These are phyloP conservation scores for Exophiala sp. DNA, from an alignment of 2,329 filamentous ascomycete species.

Conservation along the genomic window DNA sequence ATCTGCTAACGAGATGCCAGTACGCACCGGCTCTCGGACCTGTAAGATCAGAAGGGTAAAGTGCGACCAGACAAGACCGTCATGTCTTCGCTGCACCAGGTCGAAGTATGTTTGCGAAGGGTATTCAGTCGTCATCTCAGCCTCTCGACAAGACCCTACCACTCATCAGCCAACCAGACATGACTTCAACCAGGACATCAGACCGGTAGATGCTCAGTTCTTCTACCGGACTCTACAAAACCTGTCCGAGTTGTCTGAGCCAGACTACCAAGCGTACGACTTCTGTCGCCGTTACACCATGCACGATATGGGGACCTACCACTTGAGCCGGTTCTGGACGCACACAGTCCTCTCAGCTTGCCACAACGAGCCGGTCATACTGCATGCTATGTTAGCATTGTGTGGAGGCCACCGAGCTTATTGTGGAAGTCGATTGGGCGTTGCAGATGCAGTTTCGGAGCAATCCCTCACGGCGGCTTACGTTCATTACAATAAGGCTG, in stretches of 20 bases:
- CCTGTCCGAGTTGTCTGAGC: slow-evolving; percentile 1
- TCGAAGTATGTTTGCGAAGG: slow-evolving; percentile 6
- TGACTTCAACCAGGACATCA: not conserved
- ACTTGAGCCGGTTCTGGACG: slow-evolving; percentile 10
- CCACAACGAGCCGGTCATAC: slow-evolving; percentile 4
- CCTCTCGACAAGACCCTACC: not conserved
- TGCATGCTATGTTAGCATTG: slow-evolving; percentile 10
- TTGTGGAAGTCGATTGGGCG: not conserved
- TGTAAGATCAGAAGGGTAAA: slow-evolving; percentile 34
- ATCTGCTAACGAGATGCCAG: not conserved
- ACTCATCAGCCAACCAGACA: not conserved
- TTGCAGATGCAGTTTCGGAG: not conserved
- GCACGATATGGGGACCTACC: slow-evolving; percentile 8
- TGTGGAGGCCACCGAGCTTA: slow-evolving; percentile 7
- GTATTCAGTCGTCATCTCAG: slow-evolving; percentile 1
- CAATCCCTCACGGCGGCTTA: not conserved
- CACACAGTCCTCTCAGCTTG: slow-evolving; percentile 5
- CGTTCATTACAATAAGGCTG: slow-evolving; percentile 5
- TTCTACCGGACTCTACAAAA: slow-evolving; percentile 10
- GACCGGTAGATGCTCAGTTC: not conserved
- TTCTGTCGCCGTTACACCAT: slow-evolving; percentile 8
- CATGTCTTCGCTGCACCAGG: slow-evolving; percentile 35
- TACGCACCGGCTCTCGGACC: slow-evolving; percentile 22
- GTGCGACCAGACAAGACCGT: slow-evolving; percentile 40
- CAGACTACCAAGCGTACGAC: slow-evolving; percentile 6